Evolutionary conservation across 345 rosid species (phyloP), one percentile per base, ranked within the genome.

Genomic region (Geranium brycei): DNA sequence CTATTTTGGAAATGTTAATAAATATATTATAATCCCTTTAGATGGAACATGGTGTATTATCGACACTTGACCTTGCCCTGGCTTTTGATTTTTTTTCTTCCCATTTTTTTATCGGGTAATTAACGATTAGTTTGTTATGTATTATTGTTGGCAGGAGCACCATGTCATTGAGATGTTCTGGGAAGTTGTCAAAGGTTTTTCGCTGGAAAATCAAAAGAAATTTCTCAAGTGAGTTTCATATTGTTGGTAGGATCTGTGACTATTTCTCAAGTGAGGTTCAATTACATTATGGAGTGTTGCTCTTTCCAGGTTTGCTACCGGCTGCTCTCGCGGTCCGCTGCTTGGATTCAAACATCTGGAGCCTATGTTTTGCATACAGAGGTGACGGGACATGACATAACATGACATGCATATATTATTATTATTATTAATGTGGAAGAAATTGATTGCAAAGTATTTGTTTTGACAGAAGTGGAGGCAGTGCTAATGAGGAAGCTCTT

Each of bases 321-420:
- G 99, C 38, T 93, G 99, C 76, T 93, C 97, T 5, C 85, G 97
- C 57, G 99, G 97, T 60, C 97, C 97, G 3, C 76, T 93, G 62
- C 95, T 93, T 71, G 97, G 99, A 68, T 93, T 93, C 82, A 86
- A 72, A 74, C 71, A 81, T 78, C 85, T 93, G 59, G 99, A 93
- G 76, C 99, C 99, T 57, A 32, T 79, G 72, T 88, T 93, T 74
- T 93, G 99, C 80, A 84, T 90, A 70, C 99, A 93, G 70, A 93
- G 97, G 99, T 90, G 82, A 72, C 53, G 11, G 53, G 7, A 13
- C 28, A 23, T 23, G 28, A 23, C 28, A 23, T 23, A 2, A 23
- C 28, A 23, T 23, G 28, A 23, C 28, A 23, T 23, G 28, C 28
- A 23, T 23, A 8, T 10, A 6, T 47, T 13, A 47, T 2, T 47